These are phyloP conservation scores for Coemansia interrupta DNA, from an alignment of 192 early-diverging fungal genomes.

Conservation along the genomic window DNA sequence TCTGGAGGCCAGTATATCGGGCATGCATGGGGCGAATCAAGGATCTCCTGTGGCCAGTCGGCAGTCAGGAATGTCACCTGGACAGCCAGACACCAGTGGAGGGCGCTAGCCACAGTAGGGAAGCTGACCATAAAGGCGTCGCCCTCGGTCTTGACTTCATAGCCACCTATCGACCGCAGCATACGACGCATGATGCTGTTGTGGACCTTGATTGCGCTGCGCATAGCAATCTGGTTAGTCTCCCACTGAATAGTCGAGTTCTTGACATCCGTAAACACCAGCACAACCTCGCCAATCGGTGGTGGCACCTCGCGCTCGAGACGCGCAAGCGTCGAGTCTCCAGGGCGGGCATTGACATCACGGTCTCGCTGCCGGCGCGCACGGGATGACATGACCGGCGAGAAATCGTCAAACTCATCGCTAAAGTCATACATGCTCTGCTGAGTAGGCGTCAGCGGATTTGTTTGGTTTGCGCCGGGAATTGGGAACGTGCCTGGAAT, in stretches of 20 bases:
- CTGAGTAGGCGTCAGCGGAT: constrained; percentile 11
- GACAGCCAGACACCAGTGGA: constrained; percentile 85
- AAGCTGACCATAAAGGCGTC: constrained; percentile 94
- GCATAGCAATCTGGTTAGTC: constrained; percentile 76
- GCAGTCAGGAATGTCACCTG: constrained; percentile 74
- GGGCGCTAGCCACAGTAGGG: constrained; percentile 70
- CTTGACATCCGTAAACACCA: constrained; percentile 93
- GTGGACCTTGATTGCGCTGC: constrained; percentile 81
- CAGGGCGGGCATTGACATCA: constrained; percentile 43
- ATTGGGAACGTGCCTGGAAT: constrained; percentile 18
- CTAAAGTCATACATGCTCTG: constrained; percentile 33
- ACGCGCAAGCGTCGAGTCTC: constrained; percentile 58
- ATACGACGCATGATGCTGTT: constrained; percentile 78
- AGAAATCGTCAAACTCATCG: constrained; percentile 47
- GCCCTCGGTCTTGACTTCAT: constrained; percentile 94
- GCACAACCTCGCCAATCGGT: constrained; percentile 74
- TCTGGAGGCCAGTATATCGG: constrained; percentile 64
- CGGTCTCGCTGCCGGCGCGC: constrained; percentile 46
- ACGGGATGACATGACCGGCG: constrained; percentile 26
- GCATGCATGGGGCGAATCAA: constrained; percentile 71
- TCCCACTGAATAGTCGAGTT: constrained; percentile 94
- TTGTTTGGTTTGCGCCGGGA: constrained; percentile 14
- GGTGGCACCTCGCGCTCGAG: constrained; percentile 76
- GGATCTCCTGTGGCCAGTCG: constrained; percentile 85
- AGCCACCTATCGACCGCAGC: constrained; percentile 78